Base-by-base conservation (phyloP, 768 basidiomycete species). In the Termitomyces sp. region DNA sequence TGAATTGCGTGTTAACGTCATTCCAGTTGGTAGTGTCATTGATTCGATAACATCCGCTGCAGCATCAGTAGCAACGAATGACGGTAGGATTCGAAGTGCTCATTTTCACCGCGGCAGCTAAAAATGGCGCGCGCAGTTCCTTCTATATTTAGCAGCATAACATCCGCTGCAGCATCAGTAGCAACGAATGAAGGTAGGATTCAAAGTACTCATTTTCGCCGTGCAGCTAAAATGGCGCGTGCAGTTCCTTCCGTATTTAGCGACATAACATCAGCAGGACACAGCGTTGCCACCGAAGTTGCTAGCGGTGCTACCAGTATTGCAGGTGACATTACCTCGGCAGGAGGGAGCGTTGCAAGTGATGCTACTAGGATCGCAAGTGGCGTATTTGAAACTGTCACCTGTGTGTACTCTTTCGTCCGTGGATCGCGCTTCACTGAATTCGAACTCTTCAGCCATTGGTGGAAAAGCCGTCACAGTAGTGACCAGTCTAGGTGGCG, bases 401-500 rank as follows among this genome's bases (percentile, higher is more conserved):
- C 76, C 16, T 80, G 80, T 68, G 8, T 24, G 47, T 26, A 38
- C 46, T 43, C 36, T 53, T 5, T 56, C 33, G 40, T 26, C 50
- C 16, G 20, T 24, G 14, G 10, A 42, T 53, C 22, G 66, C 42
- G 58, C 65, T 38, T 64, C 63, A 26, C 49, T 61, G 1, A 61
- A 67, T 24, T 68, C 64, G 9, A 52, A 48, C 35, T 36, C 58
- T 49, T 32, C 57, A 88, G 87, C 85, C 32, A 64, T 77, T 56
- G 84, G 75, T n/a, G 86, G 81, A 14, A 58, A 71, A 9, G 80
- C 73, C 2, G 70, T 75, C 52, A 88, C 83, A 14, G 66, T 88
- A 20, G 69, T 88, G 30, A 85, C 82, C 16, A 81, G 79, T 43
- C 77, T 66, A 10, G 87, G 84, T 7, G 87, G 86, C 12, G 63